Percentiles rank a stretch among this genome's conserved stretches.
Evolutionary conservation across 164 flowering plant species (phyloP).

Genomic region (Vitis rupestris): DNA sequence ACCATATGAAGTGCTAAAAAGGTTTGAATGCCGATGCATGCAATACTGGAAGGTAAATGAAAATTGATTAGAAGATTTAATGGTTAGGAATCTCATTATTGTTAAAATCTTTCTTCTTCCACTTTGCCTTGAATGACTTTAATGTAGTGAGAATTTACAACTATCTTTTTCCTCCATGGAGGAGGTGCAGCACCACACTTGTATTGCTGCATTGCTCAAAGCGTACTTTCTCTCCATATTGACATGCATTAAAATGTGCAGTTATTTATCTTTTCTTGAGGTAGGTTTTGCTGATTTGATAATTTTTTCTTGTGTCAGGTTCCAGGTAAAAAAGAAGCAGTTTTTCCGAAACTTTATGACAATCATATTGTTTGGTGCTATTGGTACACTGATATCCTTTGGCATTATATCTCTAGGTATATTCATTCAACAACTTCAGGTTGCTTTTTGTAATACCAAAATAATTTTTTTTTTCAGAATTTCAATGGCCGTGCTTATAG

Average conservation of each 20-base stretch:
- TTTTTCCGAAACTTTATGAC: conserved; percentile 38
- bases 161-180: conserved; percentile 1
- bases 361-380: conserved; percentile 32
- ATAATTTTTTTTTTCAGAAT: not conserved
- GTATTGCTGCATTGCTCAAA: not conserved
- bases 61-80: no score
- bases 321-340: conserved; percentile 43
- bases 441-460: not conserved
- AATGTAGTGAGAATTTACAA: no score
- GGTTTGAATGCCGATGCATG: no score
- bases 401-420: conserved; percentile 35
- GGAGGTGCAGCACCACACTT: not conserved
- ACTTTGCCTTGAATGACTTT: not conserved
- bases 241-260: not conserved
- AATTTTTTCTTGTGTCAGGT: conserved; percentile 20
- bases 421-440: not conserved
- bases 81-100: not conserved
- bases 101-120: not conserved
- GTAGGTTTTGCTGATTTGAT: not conserved
- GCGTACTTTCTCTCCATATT: not conserved
- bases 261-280: not conserved
- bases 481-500: not conserved
- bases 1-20: no score
- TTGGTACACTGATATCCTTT: conserved; percentile 37
- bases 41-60: no score